Evolutionary conservation across 768 basidiomycete genomes (phyloP).

Genomic region (Russula brevipes): DNA sequence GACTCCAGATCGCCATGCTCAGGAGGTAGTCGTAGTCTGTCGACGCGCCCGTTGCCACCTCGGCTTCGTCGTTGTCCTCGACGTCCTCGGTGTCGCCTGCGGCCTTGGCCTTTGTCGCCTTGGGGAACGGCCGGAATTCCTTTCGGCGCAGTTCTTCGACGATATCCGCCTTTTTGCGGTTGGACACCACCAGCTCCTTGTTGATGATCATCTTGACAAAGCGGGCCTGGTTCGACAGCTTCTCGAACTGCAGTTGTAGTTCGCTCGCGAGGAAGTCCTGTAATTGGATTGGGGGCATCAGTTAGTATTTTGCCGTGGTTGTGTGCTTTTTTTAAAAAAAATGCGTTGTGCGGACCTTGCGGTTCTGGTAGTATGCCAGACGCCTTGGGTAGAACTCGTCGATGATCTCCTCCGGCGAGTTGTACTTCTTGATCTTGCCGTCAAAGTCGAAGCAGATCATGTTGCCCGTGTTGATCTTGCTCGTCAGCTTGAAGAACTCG

Average conservation of each 20-base stretch:
- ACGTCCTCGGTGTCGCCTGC: conserved; percentile 61
- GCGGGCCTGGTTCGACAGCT: conserved; percentile 88
- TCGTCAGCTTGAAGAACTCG: conserved; percentile 87
- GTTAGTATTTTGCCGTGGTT: too few relatives aligned
- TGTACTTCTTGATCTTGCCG: conserved; percentile 92
- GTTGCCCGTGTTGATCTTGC: conserved; percentile 84
- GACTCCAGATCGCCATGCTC: conserved; percentile 91
- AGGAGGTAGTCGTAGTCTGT: conserved; percentile 90
- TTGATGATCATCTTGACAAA: conserved; percentile 96
- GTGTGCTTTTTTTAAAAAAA: too few relatives aligned
- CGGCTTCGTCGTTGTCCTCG: conserved; percentile 50
- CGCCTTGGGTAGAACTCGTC: conserved; percentile 90
- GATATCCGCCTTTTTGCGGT: conserved; percentile 85
- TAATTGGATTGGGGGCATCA: too few relatives aligned
- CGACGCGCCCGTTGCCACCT: conserved; percentile 41
- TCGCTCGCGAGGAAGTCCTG: conserved; percentile 84
- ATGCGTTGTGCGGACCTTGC: conserved; percentile 62
- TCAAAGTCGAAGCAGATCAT: conserved; percentile 99
- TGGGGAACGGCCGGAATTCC: conserved; percentile 91
- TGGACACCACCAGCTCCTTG: conserved; percentile 73
- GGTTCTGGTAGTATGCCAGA: conserved; percentile 88
- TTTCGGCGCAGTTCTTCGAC: conserved; percentile 75
- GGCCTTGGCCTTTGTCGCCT: conserved; percentile 60
- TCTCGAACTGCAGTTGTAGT: conserved; percentile 75
- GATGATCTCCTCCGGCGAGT: conserved; percentile 83